phyloP scores from a whole-genome alignment of 129 eudicot genomes.

The Gnaphalium uliginosum region DNA sequence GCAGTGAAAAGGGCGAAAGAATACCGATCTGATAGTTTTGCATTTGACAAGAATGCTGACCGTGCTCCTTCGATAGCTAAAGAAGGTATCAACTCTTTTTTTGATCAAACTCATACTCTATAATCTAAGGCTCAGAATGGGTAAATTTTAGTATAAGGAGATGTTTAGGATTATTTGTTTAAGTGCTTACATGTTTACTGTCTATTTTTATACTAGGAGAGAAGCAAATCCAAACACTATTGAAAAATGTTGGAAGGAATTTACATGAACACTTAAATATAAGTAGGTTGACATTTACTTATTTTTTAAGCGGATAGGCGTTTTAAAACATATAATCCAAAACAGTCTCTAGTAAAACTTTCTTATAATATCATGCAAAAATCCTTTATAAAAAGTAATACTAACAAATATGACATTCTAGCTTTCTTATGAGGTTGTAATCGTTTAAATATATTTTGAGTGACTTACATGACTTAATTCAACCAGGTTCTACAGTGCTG shows the following conservation, averaged over 20 bases:
- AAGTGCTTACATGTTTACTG: not conserved
- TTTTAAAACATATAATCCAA: too few species aligned
- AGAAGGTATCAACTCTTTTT: conserved; percentile 40
- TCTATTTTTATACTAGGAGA: too few species aligned
- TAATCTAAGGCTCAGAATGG: not conserved
- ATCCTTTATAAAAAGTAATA: not conserved
- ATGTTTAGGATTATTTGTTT: not conserved
- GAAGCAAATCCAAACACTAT: too few species aligned
- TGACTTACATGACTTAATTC: not conserved
- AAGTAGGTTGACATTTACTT: too few species aligned
- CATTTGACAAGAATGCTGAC: conserved; percentile 40
- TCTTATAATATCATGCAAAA: not conserved
- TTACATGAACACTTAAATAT: too few species aligned
- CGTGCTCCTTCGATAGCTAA: conserved; percentile 48
- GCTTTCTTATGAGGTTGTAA: not conserved
- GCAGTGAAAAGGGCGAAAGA: conserved; percentile 39
- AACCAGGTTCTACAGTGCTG: not conserved
- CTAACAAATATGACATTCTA: not conserved
- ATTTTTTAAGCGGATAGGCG: too few species aligned
- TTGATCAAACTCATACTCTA: not conserved
- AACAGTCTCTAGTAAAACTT: too few species aligned
- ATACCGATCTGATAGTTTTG: conserved; percentile 57
- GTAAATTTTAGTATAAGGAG: not conserved
- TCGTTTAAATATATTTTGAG: not conserved
- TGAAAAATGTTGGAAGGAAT: too few species aligned